Evolutionary conservation across 805 yeast genomes (phyloP), one percentile per base, ranked within the genome.

Genomic region (Pichia heedii): DNA sequence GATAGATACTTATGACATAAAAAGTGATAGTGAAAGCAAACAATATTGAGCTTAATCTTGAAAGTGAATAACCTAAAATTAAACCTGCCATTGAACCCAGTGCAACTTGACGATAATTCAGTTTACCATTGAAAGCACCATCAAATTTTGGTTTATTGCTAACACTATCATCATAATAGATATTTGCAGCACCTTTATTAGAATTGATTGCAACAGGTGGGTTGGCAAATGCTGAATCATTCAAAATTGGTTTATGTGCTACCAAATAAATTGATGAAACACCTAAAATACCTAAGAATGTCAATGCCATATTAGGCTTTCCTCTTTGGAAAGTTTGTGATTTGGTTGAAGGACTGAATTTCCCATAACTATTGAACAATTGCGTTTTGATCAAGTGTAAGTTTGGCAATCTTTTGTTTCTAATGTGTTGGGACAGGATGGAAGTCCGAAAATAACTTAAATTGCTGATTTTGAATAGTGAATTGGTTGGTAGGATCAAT

Each of bases 81-180:
- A 79, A 63, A 0, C 87, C 86, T 8, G 76, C 65, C 54, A 80
- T 65, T 1, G 83, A 76, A 6, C 87, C 87, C 45, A 77, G 60
- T 15, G 84, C 70, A 53, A 81, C 63, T 53, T 81, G 82, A 52
- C 73, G 72, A 54, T 80, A 81, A 60, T 76, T 74, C 49, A 79
- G 61, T 44, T 64, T 66, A 0, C 74, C 73, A n/a, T 66, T 67
- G 42, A 74, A 62, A 0, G 68, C 58, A n/a, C 62, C 60, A 46
- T 64, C 64, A 42, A 46, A 61, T 26, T 43, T 44, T 1, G 67
- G 57, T 15, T 39, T 46, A 10, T 37, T 29, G n/a, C n/a, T n/a
- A n/a, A n/a, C n/a, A n/a, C n/a, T 29, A 12, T 47, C 39, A 37
- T 48, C 42, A 32, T 30, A 37, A 29, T 41, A 37, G 13, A 40